Percentiles rank a stretch among this genome's conserved stretches.
Evolutionary conservation across 2,329 filamentous ascomycete species (phyloP).

Genomic region (Orbilia ellipsospora): DNA sequence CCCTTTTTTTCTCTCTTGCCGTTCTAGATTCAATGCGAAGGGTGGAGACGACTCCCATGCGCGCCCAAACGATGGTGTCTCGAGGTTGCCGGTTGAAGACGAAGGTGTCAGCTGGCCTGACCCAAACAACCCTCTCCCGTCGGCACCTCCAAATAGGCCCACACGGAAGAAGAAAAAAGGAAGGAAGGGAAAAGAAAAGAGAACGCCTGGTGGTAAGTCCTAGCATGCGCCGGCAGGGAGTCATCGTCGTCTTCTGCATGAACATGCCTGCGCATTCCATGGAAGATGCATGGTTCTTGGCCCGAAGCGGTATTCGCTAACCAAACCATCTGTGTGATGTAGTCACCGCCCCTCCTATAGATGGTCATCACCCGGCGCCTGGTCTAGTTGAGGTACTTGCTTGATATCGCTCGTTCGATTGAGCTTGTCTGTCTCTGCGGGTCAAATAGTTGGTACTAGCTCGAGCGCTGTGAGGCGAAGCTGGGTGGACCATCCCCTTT

Average conservation of each 20-base stretch:
- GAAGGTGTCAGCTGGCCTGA: slow-evolving; percentile 41
- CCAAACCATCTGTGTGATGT: slow-evolving; percentile 40
- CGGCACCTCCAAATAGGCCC: too few relatives aligned
- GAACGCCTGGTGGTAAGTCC: slow-evolving; percentile 50
- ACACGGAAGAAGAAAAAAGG: too few relatives aligned
- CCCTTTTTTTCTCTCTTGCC: neutral
- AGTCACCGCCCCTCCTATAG: slow-evolving; percentile 33
- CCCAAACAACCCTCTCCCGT: neutral
- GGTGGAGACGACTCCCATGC: too few relatives aligned
- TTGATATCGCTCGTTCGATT: too few relatives aligned
- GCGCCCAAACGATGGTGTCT: too few relatives aligned
- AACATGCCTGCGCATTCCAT: slow-evolving; percentile 41
- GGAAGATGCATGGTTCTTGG: slow-evolving; percentile 34
- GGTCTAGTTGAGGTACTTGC: neutral
- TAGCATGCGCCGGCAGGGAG: slow-evolving; percentile 41
- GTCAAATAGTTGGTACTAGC: too few relatives aligned
- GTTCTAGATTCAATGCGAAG: too few relatives aligned
- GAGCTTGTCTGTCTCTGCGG: neutral
- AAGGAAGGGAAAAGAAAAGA: neutral
- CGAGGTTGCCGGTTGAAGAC: too few relatives aligned
- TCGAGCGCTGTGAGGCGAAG: slow-evolving; percentile 27
- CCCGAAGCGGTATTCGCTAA: slow-evolving; percentile 31
- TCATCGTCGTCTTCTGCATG: slow-evolving; percentile 43
- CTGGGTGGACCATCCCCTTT: slow-evolving; percentile 11
- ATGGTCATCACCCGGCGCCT: slow-evolving; percentile 10